Evolutionary conservation across 768 basidiomycete species (phyloP).

Genomic region (Tricholoma terreum): DNA sequence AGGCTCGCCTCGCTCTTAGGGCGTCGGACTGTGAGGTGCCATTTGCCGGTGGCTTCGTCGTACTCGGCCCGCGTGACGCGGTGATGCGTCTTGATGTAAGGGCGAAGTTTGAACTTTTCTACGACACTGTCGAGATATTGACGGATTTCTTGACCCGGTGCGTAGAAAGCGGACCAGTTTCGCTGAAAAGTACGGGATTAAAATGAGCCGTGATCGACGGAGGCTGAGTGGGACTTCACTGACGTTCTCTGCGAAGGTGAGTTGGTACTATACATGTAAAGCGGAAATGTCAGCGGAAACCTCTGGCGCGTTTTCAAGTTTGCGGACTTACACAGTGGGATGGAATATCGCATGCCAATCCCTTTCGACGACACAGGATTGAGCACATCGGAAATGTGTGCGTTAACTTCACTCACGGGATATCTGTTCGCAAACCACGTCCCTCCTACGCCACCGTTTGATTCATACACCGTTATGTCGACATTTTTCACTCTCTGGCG

Average conservation of each 20-base stretch:
- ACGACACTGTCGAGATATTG: slow-evolving; percentile 51
- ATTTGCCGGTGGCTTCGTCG: slow-evolving; percentile 49
- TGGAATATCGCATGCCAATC: slow-evolving; percentile 61
- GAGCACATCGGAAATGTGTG: neutral
- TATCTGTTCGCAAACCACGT: slow-evolving; percentile 59
- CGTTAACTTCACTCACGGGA: slow-evolving; percentile 34
- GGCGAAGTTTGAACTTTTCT: slow-evolving; percentile 52
- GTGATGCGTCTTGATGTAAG: slow-evolving; percentile 54
- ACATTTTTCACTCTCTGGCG: slow-evolving; percentile 52
- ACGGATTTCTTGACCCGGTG: slow-evolving; percentile 57
- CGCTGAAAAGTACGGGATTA: slow-evolving; percentile 27
- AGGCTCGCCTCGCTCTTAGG: slow-evolving; percentile 14
- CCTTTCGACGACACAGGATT: slow-evolving; percentile 25
- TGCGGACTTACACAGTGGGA: slow-evolving; percentile 44
- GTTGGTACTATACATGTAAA: slow-evolving; percentile 45
- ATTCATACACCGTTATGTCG: slow-evolving; percentile 57
- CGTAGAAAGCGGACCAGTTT: slow-evolving; percentile 61
- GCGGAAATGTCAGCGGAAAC: neutral
- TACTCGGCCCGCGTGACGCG: slow-evolving; percentile 52
- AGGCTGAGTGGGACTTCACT: slow-evolving; percentile 2
- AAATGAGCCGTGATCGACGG: neutral
- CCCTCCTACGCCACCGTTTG: slow-evolving; percentile 56
- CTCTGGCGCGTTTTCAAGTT: neutral
- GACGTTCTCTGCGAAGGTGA: slow-evolving; percentile 54
- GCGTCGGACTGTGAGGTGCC: slow-evolving; percentile 50